Evolutionary conservation across 164 flowering plant species (phyloP).

Genomic region (Magnolia sinica): DNA sequence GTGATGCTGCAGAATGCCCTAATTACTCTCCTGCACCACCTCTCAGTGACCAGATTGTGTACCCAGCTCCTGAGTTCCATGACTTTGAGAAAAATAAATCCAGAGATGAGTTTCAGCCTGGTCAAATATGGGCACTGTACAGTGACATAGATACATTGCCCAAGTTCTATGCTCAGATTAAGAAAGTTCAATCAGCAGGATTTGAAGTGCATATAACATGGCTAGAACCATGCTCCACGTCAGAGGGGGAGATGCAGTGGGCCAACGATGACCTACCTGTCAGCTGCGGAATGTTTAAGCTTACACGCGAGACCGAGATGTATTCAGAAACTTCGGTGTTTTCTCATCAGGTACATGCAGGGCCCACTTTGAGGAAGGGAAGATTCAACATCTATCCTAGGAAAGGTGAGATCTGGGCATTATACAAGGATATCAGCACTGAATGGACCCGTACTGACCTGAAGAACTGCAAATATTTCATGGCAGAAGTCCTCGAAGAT

Average conservation of each 20-base stretch:
- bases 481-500: slow-evolving; percentile 37
- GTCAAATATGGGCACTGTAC: slow-evolving; percentile 73
- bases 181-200: slow-evolving; percentile 18
- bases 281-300: slow-evolving; percentile 49
- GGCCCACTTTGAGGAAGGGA: slow-evolving; percentile 15
- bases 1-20: not conserved
- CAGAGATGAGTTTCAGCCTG: slow-evolving; percentile 38
- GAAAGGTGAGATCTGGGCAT: slow-evolving; percentile 66
- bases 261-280: slow-evolving; percentile 35
- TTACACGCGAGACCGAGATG: not conserved
- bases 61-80: slow-evolving; percentile 51
- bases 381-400: slow-evolving; percentile 46
- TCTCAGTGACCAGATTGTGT: not conserved
- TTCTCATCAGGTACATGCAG: slow-evolving; percentile 41
- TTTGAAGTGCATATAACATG: slow-evolving; percentile 34
- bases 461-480: slow-evolving; percentile 40
- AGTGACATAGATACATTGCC: slow-evolving; percentile 62
- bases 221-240: slow-evolving; percentile 27
- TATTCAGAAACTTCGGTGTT: slow-evolving; percentile 25
- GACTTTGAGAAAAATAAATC: slow-evolving; percentile 42
- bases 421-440: slow-evolving; percentile 24
- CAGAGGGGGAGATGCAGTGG: slow-evolving; percentile 35
- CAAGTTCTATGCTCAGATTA: slow-evolving; percentile 48
- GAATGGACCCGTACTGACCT: slow-evolving; percentile 28
- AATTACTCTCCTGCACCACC: not conserved